These are phyloP conservation scores for Exophiala aquamarina DNA, from an alignment of 2,329 filamentous ascomycete genomes.

Conservation along the genomic window DNA sequence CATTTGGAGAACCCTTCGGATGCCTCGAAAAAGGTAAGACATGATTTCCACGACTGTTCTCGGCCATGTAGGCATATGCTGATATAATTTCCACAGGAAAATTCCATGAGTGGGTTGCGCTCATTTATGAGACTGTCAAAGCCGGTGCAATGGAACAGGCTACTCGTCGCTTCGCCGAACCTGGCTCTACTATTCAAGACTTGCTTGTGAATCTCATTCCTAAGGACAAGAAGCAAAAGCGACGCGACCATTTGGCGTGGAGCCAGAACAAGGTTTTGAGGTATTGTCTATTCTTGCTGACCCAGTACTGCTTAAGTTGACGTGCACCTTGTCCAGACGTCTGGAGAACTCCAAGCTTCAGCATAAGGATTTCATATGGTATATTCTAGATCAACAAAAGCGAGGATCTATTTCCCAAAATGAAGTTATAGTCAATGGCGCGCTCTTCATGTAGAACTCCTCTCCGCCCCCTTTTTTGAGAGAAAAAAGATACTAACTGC, in stretches of 20 bases:
- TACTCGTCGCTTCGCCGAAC: constrained; percentile 30
- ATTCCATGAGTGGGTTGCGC: too few species aligned
- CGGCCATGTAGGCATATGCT: too few species aligned
- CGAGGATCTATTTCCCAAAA: constrained; percentile 22
- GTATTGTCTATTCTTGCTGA: too few species aligned
- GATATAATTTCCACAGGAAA: too few species aligned
- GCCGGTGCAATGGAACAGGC: constrained; percentile 14
- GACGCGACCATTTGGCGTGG: background rate
- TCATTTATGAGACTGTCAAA: constrained; percentile 27
- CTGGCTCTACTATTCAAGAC: background rate
- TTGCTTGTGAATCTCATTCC: constrained; percentile 6
- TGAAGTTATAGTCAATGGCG: constrained; percentile 13
- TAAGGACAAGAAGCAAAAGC: background rate
- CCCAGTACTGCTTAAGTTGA: too few species aligned
- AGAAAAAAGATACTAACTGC: too few species aligned
- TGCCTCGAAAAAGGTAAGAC: constrained; percentile 30
- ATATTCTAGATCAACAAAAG: constrained; percentile 12
- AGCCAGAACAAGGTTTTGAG: constrained; percentile 2
- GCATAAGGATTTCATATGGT: constrained; percentile 27
- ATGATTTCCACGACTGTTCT: constrained; percentile 34
- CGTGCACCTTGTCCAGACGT: too few species aligned
- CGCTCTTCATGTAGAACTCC: constrained; percentile 32
- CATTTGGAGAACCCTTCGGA: constrained; percentile 34
- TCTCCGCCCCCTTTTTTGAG: too few species aligned
- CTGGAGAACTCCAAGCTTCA: too few species aligned